These are phyloP conservation scores for Cocos nucifera DNA, from an alignment of 176 grass and related monocot species.

Conservation along the genomic window DNA sequence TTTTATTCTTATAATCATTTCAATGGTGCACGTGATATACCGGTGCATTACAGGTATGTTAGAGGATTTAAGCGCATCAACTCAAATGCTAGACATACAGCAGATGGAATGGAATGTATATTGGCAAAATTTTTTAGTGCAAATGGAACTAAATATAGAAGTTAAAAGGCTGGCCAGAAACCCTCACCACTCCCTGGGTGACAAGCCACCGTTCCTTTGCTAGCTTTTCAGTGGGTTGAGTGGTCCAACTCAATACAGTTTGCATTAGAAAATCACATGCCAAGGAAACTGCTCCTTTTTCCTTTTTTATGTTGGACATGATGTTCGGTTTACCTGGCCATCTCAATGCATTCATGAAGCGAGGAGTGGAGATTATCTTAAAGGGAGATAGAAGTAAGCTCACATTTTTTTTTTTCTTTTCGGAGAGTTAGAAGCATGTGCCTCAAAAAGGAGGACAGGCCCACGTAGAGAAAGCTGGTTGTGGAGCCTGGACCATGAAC, in stretches of 20 bases:
- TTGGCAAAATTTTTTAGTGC: too few species aligned
- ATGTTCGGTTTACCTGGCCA: slow-evolving; percentile 50
- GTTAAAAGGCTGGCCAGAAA: too few species aligned
- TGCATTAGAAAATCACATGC: slow-evolving; percentile 54
- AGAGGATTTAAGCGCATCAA: too few species aligned
- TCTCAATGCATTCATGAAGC: slow-evolving; percentile 20
- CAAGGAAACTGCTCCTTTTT: background rate
- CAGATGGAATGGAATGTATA: too few species aligned
- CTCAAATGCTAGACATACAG: too few species aligned
- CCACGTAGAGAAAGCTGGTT: slow-evolving; percentile 10
- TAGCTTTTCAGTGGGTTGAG: slow-evolving; percentile 57
- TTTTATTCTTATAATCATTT: too few species aligned
- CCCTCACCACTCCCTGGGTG: slow-evolving; percentile 17
- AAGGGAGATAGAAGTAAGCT: background rate
- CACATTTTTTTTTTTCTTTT: slow-evolving; percentile 20
- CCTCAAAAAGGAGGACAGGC: slow-evolving; percentile 49
- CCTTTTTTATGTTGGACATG: slow-evolving; percentile 25
- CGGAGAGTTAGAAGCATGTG: slow-evolving; percentile 51
- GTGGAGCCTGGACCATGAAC: background rate
- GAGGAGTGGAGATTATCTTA: background rate
- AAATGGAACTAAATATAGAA: too few species aligned
- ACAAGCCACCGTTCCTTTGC: slow-evolving; percentile 35
- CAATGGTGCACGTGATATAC: too few species aligned
- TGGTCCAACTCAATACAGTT: slow-evolving; percentile 33
- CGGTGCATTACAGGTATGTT: too few species aligned